Evolutionary conservation across 1,284 basidiomycete species (phyloP).

Genomic region (Malassezia restricta): DNA sequence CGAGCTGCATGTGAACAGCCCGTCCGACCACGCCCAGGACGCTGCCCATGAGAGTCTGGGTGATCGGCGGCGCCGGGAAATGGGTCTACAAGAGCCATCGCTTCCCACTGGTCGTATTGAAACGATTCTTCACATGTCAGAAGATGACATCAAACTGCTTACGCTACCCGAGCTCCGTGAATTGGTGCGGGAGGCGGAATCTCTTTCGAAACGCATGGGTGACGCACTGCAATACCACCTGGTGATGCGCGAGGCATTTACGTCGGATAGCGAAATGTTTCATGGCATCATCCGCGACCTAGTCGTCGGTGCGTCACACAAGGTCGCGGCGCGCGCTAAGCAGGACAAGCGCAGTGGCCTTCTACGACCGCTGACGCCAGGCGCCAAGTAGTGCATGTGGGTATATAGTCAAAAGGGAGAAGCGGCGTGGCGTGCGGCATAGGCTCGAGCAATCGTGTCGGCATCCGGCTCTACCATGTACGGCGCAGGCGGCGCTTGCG

Average conservation of each 20-base stretch:
- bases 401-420: background rate
- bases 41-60: constrained; percentile 21
- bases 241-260: constrained; percentile 32
- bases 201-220: constrained; percentile 27
- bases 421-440: background rate
- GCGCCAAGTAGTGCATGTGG: background rate
- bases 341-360: constrained; percentile 3
- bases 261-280: constrained; percentile 39
- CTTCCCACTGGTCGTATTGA: constrained; percentile 27
- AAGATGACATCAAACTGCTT: constrained; percentile 33
- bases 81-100: constrained; percentile 23
- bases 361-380: constrained; percentile 6
- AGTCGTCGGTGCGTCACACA: constrained; percentile 28
- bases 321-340: constrained; percentile 4
- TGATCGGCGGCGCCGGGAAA: constrained; percentile 27
- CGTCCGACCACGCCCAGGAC: background rate
- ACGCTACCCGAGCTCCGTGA: constrained; percentile 33
- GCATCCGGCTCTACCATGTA: constrained; percentile 1
- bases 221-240: constrained; percentile 37
- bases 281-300: constrained; percentile 42
- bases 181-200: constrained; percentile 27
- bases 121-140: constrained; percentile 18
- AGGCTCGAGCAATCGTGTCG: constrained; percentile 10
- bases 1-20: constrained; percentile 23
- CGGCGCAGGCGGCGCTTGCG: background rate